A percentile compares a stretch with the other conserved stretches of the same genome.
Conservation (phyloP, 257 asterid species). For the Solanum sitiens region DNA sequence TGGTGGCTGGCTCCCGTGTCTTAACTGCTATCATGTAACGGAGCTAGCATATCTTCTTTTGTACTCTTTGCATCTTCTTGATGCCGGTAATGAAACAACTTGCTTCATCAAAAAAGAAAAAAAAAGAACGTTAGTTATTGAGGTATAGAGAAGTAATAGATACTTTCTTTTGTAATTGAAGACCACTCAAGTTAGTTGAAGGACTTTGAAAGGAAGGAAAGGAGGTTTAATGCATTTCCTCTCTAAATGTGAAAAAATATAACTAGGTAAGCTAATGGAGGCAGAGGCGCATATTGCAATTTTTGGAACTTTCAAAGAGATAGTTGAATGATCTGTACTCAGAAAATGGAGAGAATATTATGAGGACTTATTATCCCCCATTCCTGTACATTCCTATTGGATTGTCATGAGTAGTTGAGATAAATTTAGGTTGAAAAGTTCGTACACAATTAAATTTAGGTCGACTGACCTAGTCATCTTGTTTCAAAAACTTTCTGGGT, state of each 20-base stretch:
- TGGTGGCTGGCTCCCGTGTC: no score
- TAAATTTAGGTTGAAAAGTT: neutral
- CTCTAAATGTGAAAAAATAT: neutral
- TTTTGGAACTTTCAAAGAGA: neutral
- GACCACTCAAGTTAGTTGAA: neutral
- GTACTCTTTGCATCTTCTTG: no score
- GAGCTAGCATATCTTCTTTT: no score
- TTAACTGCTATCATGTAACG: no score
- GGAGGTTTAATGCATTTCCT: neutral
- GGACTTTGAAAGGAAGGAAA: neutral
- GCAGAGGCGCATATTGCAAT: neutral
- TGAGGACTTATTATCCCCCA: neutral
- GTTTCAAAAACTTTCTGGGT: neutral
- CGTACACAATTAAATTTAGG: neutral
- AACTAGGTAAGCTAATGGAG: neutral
- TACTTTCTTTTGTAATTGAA: neutral
- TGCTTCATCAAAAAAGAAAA: no score
- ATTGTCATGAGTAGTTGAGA: neutral
- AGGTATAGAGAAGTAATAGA: neutral
- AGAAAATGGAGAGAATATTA: neutral
- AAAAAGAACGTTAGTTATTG: neutral
- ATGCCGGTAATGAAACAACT: no score
- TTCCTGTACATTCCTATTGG: neutral
- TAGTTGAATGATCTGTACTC: neutral
- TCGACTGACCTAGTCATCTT: neutral